phyloP scores from a whole-genome alignment of 1,284 basidiomycete species.

The Pyrrhoderma lamaoense region DNA sequence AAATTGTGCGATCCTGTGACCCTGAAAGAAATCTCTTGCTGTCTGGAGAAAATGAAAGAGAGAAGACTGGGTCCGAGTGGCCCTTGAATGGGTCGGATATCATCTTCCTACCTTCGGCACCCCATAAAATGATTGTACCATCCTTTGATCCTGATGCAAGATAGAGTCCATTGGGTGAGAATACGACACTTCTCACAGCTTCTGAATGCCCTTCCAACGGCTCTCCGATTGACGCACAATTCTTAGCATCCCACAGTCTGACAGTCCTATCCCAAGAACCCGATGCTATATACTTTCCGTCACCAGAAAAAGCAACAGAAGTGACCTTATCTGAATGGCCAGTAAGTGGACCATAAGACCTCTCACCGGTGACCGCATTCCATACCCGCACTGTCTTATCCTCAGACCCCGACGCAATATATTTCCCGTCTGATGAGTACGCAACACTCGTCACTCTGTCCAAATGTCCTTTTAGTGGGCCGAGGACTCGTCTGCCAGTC shows the following conservation, averaged over 20 bases:
- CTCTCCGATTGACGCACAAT: not conserved
- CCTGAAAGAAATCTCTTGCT: no score
- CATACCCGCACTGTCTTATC: no score
- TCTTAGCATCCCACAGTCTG: slow-evolving; percentile 9
- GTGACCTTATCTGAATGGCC: no score
- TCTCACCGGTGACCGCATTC: no score
- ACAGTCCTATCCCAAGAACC: no score
- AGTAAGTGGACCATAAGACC: no score
- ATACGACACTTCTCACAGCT: not conserved
- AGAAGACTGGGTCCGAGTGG: no score
- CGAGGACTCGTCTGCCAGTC: not conserved
- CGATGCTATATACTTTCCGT: no score
- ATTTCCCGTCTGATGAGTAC: not conserved
- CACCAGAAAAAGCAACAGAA: no score
- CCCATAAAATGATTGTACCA: slow-evolving; percentile 1
- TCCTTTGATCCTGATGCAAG: not conserved
- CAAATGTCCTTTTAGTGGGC: no score
- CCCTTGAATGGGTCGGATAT: not conserved
- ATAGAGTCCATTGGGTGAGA: not conserved
- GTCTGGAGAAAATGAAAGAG: no score
- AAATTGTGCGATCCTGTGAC: no score
- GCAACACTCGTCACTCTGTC: not conserved
- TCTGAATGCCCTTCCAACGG: not conserved
- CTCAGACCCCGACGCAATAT: not conserved
- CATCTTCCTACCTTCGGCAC: not conserved